These are phyloP conservation scores for Microdochium trichocladiopsis DNA, from an alignment of 2,329 filamentous ascomycete species.

Conservation along the genomic window DNA sequence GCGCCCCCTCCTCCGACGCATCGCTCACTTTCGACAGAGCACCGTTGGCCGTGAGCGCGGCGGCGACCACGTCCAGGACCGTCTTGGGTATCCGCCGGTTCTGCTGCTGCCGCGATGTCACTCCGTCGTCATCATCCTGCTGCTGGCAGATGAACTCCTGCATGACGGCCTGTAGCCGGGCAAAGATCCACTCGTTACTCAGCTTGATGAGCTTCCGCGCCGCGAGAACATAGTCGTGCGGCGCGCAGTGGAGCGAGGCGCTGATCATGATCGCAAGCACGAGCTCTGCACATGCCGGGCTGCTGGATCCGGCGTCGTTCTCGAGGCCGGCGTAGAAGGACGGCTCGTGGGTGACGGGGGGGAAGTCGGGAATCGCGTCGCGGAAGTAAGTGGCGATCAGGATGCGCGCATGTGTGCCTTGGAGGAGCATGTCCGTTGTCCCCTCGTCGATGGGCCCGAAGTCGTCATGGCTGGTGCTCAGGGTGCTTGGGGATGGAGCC, in stretches of 20 bases:
- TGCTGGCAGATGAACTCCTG: not conserved
- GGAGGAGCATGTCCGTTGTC: not conserved
- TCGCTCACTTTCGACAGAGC: slow-evolving; percentile 11
- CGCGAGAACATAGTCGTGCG: slow-evolving; percentile 9
- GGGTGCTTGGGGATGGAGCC: not conserved
- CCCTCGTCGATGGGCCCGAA: not conserved
- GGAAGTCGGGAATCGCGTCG: slow-evolving; percentile 16
- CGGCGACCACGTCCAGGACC: slow-evolving; percentile 13
- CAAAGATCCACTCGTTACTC: slow-evolving; percentile 11
- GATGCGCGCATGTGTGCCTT: slow-evolving; percentile 3
- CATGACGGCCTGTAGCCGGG: slow-evolving; percentile 4
- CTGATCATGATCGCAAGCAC: slow-evolving; percentile 9
- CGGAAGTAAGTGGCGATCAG: slow-evolving; percentile 16
- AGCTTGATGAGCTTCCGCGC: slow-evolving; percentile 6
- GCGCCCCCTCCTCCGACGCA: slow-evolving; percentile 4
- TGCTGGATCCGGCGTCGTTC: too few relatives aligned
- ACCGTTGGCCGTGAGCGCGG: slow-evolving; percentile 13
- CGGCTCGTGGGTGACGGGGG: slow-evolving; percentile 16
- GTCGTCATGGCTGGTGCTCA: not conserved
- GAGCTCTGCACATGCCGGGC: slow-evolving; percentile 6
- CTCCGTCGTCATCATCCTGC: too few relatives aligned
- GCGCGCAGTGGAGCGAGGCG: slow-evolving; percentile 9
- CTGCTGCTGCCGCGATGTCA: too few relatives aligned
- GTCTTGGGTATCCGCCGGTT: slow-evolving; percentile 2
- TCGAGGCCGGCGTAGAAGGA: slow-evolving; percentile 12